phyloP scores from a whole-genome alignment of 2,329 filamentous ascomycete species.

The Monilinia polystroma region DNA sequence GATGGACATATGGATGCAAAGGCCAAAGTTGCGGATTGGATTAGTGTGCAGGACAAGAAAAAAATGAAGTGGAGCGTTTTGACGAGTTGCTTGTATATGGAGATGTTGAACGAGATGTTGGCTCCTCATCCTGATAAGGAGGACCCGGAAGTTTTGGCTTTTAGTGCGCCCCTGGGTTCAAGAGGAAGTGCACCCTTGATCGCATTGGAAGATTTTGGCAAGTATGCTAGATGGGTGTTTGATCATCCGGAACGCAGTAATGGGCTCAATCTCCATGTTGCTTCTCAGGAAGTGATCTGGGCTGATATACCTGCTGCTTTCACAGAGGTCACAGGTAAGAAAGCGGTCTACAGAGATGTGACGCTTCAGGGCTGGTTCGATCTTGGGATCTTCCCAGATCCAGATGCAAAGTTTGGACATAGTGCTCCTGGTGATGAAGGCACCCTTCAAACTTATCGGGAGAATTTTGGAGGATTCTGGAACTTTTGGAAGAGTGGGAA shows the following conservation, averaged over 20 bases:
- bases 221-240: conserved; percentile 36
- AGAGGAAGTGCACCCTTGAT: conserved; percentile 30
- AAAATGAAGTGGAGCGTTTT: conserved; percentile 34
- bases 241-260: conserved; percentile 31
- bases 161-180: conserved; percentile 28
- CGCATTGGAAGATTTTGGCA: conserved; percentile 34
- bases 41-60: conserved; percentile 26
- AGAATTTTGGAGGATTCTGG: conserved; percentile 34
- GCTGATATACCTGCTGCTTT: conserved; percentile 27
- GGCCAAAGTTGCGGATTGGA: conserved; percentile 37
- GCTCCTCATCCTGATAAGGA: conserved; percentile 24
- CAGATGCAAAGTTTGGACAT: conserved; percentile 30
- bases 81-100: conserved; percentile 40
- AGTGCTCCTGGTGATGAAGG: conserved; percentile 25
- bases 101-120: conserved; percentile 35
- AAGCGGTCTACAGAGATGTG: conserved; percentile 29
- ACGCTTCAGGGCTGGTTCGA: conserved; percentile 30
- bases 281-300: conserved; percentile 33
- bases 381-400: conserved; percentile 22
- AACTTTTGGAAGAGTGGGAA: conserved; percentile 30
- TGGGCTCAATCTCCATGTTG: conserved; percentile 35
- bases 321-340: conserved; percentile 28
- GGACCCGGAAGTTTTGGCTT: conserved; percentile 25
- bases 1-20: conserved; percentile 46
- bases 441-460: conserved; percentile 28